Evolutionary conservation across 1,139 yeast species (phyloP).

Genomic region (Taphrina deformans): DNA sequence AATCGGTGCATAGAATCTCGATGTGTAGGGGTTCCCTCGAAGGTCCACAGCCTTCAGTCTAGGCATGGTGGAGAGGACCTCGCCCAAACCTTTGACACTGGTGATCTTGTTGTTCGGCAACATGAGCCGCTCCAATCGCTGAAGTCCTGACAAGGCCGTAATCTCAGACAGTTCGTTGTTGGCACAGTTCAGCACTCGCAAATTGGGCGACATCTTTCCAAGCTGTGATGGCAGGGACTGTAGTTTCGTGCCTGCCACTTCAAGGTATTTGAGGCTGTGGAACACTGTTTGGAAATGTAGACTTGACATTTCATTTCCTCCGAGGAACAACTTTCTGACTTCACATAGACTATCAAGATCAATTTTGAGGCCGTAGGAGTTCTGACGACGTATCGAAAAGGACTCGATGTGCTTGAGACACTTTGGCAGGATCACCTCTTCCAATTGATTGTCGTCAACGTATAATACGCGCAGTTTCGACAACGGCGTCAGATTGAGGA

Average conservation of each 20-base stretch:
- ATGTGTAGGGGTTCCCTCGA: slow-evolving; percentile 45
- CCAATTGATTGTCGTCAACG: slow-evolving; percentile 42
- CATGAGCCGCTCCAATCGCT: slow-evolving; percentile 43
- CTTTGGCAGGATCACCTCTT: slow-evolving; percentile 34
- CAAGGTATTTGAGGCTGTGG: slow-evolving; percentile 44
- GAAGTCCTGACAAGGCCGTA: slow-evolving; percentile 42
- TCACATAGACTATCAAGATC: slow-evolving; percentile 38
- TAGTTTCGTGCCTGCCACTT: slow-evolving; percentile 43
- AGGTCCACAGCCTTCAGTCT: slow-evolving; percentile 43
- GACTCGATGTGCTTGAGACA: slow-evolving; percentile 36
- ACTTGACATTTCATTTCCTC: slow-evolving; percentile 40
- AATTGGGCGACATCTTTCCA: slow-evolving; percentile 41
- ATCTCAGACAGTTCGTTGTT: slow-evolving; percentile 43
- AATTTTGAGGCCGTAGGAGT: background rate
- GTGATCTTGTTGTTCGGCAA: slow-evolving; percentile 43
- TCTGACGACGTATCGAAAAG: slow-evolving; percentile 39
- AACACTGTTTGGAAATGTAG: slow-evolving; percentile 42
- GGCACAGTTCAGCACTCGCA: slow-evolving; percentile 46
- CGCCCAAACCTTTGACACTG: slow-evolving; percentile 40
- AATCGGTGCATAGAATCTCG: slow-evolving; percentile 40
- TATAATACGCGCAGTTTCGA: slow-evolving; percentile 40
- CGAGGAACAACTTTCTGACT: slow-evolving; percentile 41
- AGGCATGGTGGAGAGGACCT: slow-evolving; percentile 40
- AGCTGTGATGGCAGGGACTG: slow-evolving; percentile 42
- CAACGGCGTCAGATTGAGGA: slow-evolving; percentile 38